A percentile compares a stretch with the other conserved stretches of the same genome.
These are phyloP conservation scores for Leishmania gerbilli DNA, from an alignment of 208 protist genomes.

Conservation along the genomic window DNA sequence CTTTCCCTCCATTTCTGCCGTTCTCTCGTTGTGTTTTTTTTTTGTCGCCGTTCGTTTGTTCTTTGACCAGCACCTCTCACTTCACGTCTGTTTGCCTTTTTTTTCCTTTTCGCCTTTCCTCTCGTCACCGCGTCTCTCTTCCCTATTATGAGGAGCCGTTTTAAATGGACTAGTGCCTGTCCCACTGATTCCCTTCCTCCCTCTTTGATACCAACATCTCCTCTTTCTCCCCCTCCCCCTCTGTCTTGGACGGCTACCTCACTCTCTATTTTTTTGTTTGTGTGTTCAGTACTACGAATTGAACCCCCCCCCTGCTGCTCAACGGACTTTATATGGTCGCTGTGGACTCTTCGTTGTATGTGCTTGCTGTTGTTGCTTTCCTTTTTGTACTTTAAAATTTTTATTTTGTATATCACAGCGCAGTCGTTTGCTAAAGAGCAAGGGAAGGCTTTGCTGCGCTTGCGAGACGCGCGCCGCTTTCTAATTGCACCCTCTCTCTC, in stretches of 20 bases:
- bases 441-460: neutral
- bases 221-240: neutral
- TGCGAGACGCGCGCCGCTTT: neutral
- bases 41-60: neutral
- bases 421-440: neutral
- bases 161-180: neutral
- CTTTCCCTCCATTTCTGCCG: neutral
- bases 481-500: neutral
- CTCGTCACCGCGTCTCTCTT: too few relatives aligned
- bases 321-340: neutral
- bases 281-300: neutral
- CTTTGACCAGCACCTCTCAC: too few relatives aligned
- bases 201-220: neutral
- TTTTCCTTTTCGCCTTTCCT: neutral
- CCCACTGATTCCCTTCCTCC: neutral
- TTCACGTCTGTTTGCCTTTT: neutral
- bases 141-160: too few relatives aligned
- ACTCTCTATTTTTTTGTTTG: neutral
- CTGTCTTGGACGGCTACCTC: neutral
- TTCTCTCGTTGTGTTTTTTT: neutral
- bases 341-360: neutral
- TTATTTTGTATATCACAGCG: neutral
- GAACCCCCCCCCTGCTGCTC: neutral
- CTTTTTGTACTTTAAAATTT: constrained; percentile 7
- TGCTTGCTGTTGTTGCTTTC: constrained; percentile 6